phyloP scores from a whole-genome alignment of 2,329 filamentous ascomycete genomes.

The Fonsecaea monophora region DNA sequence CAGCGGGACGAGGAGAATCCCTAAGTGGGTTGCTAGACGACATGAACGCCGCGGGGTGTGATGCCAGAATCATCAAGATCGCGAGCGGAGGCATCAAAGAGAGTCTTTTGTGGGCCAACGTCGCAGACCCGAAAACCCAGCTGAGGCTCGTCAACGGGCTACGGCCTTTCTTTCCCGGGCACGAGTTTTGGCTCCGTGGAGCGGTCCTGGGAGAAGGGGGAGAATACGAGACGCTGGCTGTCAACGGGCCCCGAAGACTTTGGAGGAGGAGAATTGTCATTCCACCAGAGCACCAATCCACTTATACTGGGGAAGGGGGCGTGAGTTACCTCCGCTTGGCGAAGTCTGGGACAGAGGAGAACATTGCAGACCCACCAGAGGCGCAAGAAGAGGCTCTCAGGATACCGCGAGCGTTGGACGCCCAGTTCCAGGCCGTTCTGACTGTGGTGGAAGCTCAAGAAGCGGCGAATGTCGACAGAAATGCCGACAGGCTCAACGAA shows the following conservation, averaged over 20 bases:
- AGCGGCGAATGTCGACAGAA: background rate
- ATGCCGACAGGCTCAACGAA: background rate
- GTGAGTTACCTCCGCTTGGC: conserved; percentile 73
- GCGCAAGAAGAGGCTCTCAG: background rate
- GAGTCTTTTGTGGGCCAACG: conserved; percentile 78
- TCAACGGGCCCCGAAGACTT: conserved; percentile 75
- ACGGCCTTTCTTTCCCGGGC: conserved; percentile 62
- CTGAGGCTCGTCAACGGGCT: conserved; percentile 57
- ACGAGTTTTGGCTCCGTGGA: conserved; percentile 63
- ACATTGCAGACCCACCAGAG: conserved; percentile 40
- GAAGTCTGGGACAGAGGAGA: conserved; percentile 62
- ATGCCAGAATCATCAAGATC: conserved; percentile 93
- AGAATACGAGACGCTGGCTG: conserved; percentile 91
- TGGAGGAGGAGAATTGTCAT: conserved; percentile 77
- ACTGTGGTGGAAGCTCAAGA: conserved; percentile 26
- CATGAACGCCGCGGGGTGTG: conserved; percentile 78
- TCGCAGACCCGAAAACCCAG: conserved; percentile 63
- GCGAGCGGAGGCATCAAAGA: conserved; percentile 88
- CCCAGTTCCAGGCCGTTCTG: conserved; percentile 59
- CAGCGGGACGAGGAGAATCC: conserved; percentile 42
- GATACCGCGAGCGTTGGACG: conserved; percentile 59
- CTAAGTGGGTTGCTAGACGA: conserved; percentile 70
- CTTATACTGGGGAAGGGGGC: conserved; percentile 74
- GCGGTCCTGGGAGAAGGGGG: conserved; percentile 89
- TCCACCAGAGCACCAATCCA: conserved; percentile 57